Evolutionary conservation across 78 protist genomes (phyloP).

Genomic region (Anaeramoeba ignava): DNA sequence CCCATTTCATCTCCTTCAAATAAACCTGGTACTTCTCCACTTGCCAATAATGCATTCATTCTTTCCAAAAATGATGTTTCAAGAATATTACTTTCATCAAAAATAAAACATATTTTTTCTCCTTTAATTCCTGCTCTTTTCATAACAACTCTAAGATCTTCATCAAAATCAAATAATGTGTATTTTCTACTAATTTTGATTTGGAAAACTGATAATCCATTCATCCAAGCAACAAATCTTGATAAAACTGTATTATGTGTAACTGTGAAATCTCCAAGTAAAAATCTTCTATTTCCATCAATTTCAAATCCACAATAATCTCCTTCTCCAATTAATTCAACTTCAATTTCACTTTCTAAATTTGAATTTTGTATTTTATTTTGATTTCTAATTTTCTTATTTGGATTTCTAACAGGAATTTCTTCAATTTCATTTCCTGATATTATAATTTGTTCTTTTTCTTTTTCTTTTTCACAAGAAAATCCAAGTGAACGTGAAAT

Average conservation of each 20-base stretch:
- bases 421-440: no score
- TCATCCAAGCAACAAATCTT: slow-evolving; percentile 74
- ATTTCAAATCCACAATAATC: not conserved
- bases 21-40: slow-evolving; percentile 91
- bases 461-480: no score
- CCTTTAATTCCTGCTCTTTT: slow-evolving; percentile 77
- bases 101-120: slow-evolving; percentile 81
- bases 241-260: slow-evolving; percentile 79
- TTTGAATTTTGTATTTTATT: no score
- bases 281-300: slow-evolving; percentile 7
- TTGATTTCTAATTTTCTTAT: no score
- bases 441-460: no score
- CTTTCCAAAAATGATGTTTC: slow-evolving; percentile 86
- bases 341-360: no score
- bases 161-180: slow-evolving; percentile 74
- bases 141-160: slow-evolving; percentile 76
- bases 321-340: not conserved
- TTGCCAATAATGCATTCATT: slow-evolving; percentile 87
- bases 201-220: slow-evolving; percentile 45
- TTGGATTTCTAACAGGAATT: no score
- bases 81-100: slow-evolving; percentile 84
- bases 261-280: slow-evolving; percentile 72
- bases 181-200: slow-evolving; percentile 52
- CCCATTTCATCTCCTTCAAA: slow-evolving; percentile 84
- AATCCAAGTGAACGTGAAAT: no score